Evolutionary conservation across 352 stramenopile genomes (phyloP), one percentile per base, ranked within the genome.

Genomic region (Thraustochytrium sp.): DNA sequence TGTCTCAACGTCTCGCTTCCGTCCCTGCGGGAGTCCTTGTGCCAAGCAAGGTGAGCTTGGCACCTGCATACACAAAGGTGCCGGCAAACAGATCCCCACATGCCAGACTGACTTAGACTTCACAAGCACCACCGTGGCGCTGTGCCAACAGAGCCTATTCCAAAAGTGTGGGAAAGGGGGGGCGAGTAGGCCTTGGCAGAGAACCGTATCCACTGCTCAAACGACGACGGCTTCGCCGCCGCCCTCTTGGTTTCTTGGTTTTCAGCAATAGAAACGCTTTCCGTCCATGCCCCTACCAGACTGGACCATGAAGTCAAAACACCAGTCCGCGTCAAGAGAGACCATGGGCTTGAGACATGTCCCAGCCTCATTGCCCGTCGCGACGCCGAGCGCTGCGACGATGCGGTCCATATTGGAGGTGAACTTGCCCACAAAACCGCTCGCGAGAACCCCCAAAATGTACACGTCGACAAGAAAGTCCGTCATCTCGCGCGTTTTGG

Each of bases 391-490:
- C n/a, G 62, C 59, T 18, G 59, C 48, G 11, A 64, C 77, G 77
- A 85, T 65, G 18, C 77, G 62, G 36, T 85, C 77, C 23, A 85
- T 37, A 34, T 85, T 85, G 11, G 77, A 85, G 23, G 77, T 85
- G 46, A 85, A 85, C 61, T 85, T 85, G 44, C 77, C 77, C n/a
- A 85, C 64, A 44, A 80, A 82, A 11, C 59, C 77, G 44, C 49
- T 40, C 16, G 54, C 29, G 42, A 51, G 55, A 5, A 37, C 55
- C 11, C 65, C 31, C 0, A 78, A 18, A 13, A 74, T 74, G 16
- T 54, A 16, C 31, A 56, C 37, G 18, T 74, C 53, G 8, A 54
- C 73, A 23, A 68, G 49, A 55, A 82, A 74, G 37, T 74, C 73
- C 36, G 31, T 56, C 73, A 74, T 82, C n/a, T 74, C 48, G 34